A percentile compares a stretch with the other conserved stretches of the same genome.
Evolutionary conservation across 2,329 filamentous ascomycete genomes (phyloP).

Genomic region (Dactylellina sp.): DNA sequence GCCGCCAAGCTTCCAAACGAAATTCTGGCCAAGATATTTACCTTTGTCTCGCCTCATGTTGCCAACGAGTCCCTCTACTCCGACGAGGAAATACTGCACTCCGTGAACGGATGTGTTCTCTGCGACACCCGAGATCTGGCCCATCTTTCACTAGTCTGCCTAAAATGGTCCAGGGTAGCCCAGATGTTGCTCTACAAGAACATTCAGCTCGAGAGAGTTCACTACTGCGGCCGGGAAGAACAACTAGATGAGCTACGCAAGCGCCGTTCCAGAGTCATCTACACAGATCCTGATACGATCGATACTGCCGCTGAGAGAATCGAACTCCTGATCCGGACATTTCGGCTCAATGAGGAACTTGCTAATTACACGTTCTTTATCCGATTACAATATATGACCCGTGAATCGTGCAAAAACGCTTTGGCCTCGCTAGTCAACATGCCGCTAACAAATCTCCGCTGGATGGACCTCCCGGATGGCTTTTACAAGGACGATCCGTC

Average conservation of each 20-base stretch:
- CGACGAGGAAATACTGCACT: slow-evolving; percentile 79
- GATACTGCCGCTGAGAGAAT: slow-evolving; percentile 82
- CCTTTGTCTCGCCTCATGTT: slow-evolving; percentile 84
- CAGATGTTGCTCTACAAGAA: slow-evolving; percentile 77
- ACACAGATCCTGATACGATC: slow-evolving; percentile 78
- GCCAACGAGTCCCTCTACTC: slow-evolving; percentile 81
- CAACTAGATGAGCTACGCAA: slow-evolving; percentile 82
- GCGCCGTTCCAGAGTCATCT: slow-evolving; percentile 77
- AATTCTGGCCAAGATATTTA: slow-evolving; percentile 82
- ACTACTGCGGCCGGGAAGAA: slow-evolving; percentile 91
- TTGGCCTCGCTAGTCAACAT: slow-evolving; percentile 87
- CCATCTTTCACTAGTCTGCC: slow-evolving; percentile 79
- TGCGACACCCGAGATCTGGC: slow-evolving; percentile 91
- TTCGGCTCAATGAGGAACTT: slow-evolving; percentile 79
- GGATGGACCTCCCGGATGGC: slow-evolving; percentile 89
- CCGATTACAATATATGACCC: slow-evolving; percentile 94
- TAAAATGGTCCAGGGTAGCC: slow-evolving; percentile 75
- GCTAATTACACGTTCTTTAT: slow-evolving; percentile 79
- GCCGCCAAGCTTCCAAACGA: slow-evolving; percentile 72
- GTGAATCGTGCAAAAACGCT: slow-evolving; percentile 85
- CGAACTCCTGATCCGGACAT: slow-evolving; percentile 80
- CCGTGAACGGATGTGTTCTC: slow-evolving; percentile 86
- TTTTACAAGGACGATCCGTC: slow-evolving; percentile 83
- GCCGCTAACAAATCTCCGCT: slow-evolving; percentile 79
- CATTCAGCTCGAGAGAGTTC: slow-evolving; percentile 91